Base-by-base conservation (phyloP, 2,329 filamentous ascomycete species). In the Trichoderma sp. region DNA sequence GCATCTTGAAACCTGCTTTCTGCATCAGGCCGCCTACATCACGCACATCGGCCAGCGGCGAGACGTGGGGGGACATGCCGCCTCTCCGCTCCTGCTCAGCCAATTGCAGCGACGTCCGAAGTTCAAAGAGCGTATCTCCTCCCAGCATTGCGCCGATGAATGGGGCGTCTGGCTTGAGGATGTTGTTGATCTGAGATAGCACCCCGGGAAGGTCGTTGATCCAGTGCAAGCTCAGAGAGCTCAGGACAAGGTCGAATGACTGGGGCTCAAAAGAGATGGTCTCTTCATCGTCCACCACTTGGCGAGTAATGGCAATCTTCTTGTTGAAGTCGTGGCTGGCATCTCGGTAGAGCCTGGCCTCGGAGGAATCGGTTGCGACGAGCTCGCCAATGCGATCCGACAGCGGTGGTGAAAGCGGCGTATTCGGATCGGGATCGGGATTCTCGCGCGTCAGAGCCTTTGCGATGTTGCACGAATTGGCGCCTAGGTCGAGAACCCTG, bases 121-220 rank as follows among this genome's bases (percentile, higher is more conserved):
- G 85, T 82, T 99, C 95, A 76, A 90, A 99, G 1, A 99, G 84
- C 8, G 92, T 94, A 78, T 99, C 95, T 0, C 95, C 95, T 67
- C 95, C 95, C 69, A 97, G 90, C 94, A 99, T 99, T 72, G 94
- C 94, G 15, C 92, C 94, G 56, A 99, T 89, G 76, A 99, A 97
- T 1, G 96, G 93, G 67, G 87, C 86, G 78, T 99, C 95, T 0
- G 94, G 93, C 79, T 96, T 97, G 29, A 99, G 85, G 37, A 96
- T 83, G 71, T 87, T 86, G 82, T 97, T 97, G 76, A 97, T 90
- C 76, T 97, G 92, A 1, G 89, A 84, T 2, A 99, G 85, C 12
- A 96, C 83, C 1, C 91, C 92, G 0, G 95, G 95, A 5, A 99
- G 87, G 78, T 99, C 93, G 78, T 99, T 99, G 83, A 97, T 91